Percentiles rank a stretch among this genome's conserved stretches.
Conservation (phyloP, 495 filamentous ascomycete genomes). For the Annulohypoxylon stygium region DNA sequence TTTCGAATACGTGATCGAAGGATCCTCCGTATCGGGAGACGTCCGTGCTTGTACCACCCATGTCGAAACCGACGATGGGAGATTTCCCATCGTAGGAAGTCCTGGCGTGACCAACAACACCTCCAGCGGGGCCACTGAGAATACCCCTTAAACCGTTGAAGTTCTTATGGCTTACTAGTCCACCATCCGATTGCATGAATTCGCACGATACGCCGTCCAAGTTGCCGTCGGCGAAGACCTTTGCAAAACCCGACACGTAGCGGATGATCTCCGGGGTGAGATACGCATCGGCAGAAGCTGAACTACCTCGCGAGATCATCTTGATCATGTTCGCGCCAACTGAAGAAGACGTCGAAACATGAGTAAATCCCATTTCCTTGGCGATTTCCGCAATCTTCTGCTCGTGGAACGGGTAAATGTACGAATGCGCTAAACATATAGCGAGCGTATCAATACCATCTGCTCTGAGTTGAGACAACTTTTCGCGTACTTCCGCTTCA, state of each 20-base stretch:
- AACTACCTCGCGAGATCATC: constrained; percentile 83
- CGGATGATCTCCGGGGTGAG: constrained; percentile 94
- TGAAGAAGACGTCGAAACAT: constrained; percentile 81
- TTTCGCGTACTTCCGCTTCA: constrained; percentile 66
- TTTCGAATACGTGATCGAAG: constrained; percentile 98
- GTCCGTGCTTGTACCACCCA: constrained; percentile 94
- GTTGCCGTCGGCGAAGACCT: constrained; percentile 74
- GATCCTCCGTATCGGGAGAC: constrained; percentile 86
- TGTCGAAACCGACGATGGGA: constrained; percentile 96
- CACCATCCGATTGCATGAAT: constrained; percentile 89
- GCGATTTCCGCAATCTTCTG: constrained; percentile 70
- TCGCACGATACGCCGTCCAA: constrained; percentile 80
- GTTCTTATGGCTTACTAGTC: constrained; percentile 78
- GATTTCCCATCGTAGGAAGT: constrained; percentile 93
- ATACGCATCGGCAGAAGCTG: constrained; percentile 92
- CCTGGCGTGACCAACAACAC: constrained; percentile 92
- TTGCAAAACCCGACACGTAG: constrained; percentile 90
- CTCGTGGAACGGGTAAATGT: constrained; percentile 83
- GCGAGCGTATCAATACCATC: constrained; percentile 63
- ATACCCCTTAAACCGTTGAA: constrained; percentile 83
- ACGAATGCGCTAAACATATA: constrained; percentile 83
- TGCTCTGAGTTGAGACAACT: constrained; percentile 69
- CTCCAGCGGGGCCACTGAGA: constrained; percentile 82
- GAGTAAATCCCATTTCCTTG: constrained; percentile 77
- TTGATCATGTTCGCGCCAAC: constrained; percentile 85